Evolutionary conservation across 1,284 basidiomycete genomes (phyloP).

Genomic region (Somion occarium): DNA sequence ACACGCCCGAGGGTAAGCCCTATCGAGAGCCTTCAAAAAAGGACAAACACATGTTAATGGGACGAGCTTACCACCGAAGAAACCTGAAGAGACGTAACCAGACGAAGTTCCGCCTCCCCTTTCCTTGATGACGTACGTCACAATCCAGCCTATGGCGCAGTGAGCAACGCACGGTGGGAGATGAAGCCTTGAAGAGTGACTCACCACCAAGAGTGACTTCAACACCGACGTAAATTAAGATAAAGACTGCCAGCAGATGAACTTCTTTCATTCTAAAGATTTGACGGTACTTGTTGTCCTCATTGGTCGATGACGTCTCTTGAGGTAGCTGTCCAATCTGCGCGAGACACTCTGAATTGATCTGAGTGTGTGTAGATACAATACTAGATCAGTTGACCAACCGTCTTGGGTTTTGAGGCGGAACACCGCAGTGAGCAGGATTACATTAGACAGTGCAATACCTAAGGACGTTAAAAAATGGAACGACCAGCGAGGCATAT

Average conservation of each 20-base stretch:
- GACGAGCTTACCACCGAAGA: conserved; percentile 39
- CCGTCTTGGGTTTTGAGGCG: conserved; percentile 51
- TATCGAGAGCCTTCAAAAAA: conserved; percentile 9
- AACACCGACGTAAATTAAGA: conserved; percentile 41
- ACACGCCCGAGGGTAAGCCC: conserved; percentile 42
- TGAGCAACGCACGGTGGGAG: no score
- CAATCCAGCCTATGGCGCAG: conserved; percentile 38
- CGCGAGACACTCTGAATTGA: neutral
- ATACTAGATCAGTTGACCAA: conserved; percentile 16
- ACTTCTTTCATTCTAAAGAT: conserved; percentile 32
- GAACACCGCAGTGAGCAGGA: conserved; percentile 46
- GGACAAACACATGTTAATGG: no score
- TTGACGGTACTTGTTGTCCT: conserved; percentile 31
- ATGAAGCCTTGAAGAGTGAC: conserved; percentile 8
- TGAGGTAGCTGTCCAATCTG: neutral
- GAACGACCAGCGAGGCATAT: conserved; percentile 49
- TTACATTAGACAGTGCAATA: conserved; percentile 44
- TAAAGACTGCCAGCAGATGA: conserved; percentile 39
- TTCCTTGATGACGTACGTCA: conserved; percentile 42
- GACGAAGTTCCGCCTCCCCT: conserved; percentile 42
- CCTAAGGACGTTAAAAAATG: conserved; percentile 61
- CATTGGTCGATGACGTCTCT: neutral
- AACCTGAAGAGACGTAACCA: conserved; percentile 47
- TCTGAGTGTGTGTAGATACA: neutral
- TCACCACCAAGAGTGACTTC: conserved; percentile 44